These are phyloP conservation scores for Ampelomyces quisqualis DNA, from an alignment of 2,329 filamentous ascomycete genomes.

Conservation along the genomic window DNA sequence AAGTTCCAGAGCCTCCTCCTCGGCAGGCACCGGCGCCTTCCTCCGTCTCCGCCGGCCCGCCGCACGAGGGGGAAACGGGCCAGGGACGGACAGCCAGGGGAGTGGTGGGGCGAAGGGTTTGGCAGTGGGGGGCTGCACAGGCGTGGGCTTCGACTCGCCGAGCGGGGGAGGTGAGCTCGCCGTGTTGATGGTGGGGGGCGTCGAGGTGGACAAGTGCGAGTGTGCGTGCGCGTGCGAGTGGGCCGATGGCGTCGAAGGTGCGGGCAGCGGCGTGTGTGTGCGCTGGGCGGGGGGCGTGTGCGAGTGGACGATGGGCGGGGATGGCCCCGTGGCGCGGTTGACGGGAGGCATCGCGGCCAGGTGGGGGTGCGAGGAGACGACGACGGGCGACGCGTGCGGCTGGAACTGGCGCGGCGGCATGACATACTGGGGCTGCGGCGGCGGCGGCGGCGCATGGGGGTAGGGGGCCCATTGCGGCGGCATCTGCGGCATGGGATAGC, in stretches of 20 bases:
- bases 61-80: conserved; percentile 56
- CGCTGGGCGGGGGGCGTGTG: conserved; percentile 38
- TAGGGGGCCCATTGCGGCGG: conserved; percentile 46
- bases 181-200: conserved; percentile 34
- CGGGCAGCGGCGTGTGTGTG: conserved; percentile 33
- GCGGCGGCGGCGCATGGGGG: conserved; percentile 42
- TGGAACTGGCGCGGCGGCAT: conserved; percentile 44
- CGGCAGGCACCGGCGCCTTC: conserved; percentile 42
- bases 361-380: conserved; percentile 50
- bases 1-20: conserved; percentile 50
- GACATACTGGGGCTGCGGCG: too few species aligned
- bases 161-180: conserved; percentile 30
- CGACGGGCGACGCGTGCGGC: conserved; percentile 47
- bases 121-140: conserved; percentile 24
- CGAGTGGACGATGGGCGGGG: conserved; percentile 42
- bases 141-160: conserved; percentile 21
- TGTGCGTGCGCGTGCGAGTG: conserved; percentile 40
- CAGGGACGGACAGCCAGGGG: conserved; percentile 62
- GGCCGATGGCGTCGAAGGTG: conserved; percentile 40
- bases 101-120: conserved; percentile 56
- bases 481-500: conserved; percentile 41
- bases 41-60: conserved; percentile 50
- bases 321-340: conserved; percentile 42
- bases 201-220: conserved; percentile 34
- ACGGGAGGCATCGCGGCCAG: conserved; percentile 52